phyloP scores from a whole-genome alignment of 1,284 basidiomycete species.

The Ustilago cynodontis region DNA sequence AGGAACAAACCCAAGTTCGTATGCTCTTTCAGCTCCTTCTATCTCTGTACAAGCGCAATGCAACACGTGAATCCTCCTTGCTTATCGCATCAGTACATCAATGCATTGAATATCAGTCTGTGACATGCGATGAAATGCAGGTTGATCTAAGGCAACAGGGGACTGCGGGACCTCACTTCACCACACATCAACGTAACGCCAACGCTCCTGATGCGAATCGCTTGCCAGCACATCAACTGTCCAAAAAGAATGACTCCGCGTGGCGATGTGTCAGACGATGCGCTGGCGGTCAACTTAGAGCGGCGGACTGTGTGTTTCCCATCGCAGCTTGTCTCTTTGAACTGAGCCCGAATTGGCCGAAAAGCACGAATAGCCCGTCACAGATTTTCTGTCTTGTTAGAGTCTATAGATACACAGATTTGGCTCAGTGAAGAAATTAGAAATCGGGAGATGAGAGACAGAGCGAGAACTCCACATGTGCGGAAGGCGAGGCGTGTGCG shows the following conservation, averaged over 20 bases:
- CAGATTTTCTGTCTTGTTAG: too few species aligned
- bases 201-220: too few species aligned
- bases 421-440: too few species aligned
- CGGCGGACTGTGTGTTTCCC: background rate
- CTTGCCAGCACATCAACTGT: too few species aligned
- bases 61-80: background rate
- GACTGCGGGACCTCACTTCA: too few species aligned
- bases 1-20: background rate
- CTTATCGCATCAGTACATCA: background rate
- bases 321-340: conserved; percentile 2
- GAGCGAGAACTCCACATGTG: conserved; percentile 11
- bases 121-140: too few species aligned
- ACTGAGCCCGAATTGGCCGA: too few species aligned
- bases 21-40: background rate
- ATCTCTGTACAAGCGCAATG: background rate
- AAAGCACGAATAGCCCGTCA: too few species aligned
- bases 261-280: conserved; percentile 18
- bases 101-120: background rate
- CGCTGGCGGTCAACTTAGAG: background rate
- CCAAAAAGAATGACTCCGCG: conserved; percentile 6
- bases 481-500: background rate
- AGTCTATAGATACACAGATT: too few species aligned
- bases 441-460: background rate
- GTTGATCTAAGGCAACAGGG: too few species aligned
- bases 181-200: too few species aligned